Evolutionary conservation across 495 filamentous ascomycete genomes (phyloP), one percentile per base, ranked within the genome.

Genomic region (Delitschia confertaspora): DNA sequence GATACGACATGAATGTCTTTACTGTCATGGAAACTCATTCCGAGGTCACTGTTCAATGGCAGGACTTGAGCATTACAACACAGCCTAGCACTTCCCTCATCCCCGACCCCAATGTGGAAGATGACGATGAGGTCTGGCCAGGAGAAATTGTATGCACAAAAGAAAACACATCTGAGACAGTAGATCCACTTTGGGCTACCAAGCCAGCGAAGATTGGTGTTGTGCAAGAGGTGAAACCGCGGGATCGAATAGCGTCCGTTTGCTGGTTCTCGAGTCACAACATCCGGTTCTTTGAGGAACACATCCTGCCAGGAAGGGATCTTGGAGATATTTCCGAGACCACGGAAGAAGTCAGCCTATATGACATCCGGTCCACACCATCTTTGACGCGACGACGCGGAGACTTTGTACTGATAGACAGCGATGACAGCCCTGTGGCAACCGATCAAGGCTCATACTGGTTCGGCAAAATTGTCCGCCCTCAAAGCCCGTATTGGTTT

Each of bases 1-100:
- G 75, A 1, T 76, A 70, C 55, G 76, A 81, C 45, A 45, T 79
- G 41, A 80, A 80, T 45, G 64, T 72, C 1, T 75, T 71, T 40
- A 59, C 62, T 11, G 60, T 80, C 17, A 59, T 65, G 25, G 57
- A 59, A 21, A 68, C 68, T 3, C 61, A 61, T 13, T 70, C 72
- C 11, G 55, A 55, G 7, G 68, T 74, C 6, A 67, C 60, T 9
- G 69, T 82, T 11, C 65, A 66, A 30, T 82, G 78, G 78, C 78
- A 82, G 45, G 74, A 82, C 49, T 59, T 67, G 17, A 69, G 63
- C 18, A 65, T 69, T 20, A 71, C 71, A 0, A 57, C 62, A 17
- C 63, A 77, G 30, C 38, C 47, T 19, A 58, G 66, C 11, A 63
- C 52, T 10, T 48, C 57, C 19, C 44, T 82, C 0, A 57, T 70